Evolutionary conservation across 2,329 filamentous ascomycete species (phyloP).

Genomic region (Colletotrichum kahawae): DNA sequence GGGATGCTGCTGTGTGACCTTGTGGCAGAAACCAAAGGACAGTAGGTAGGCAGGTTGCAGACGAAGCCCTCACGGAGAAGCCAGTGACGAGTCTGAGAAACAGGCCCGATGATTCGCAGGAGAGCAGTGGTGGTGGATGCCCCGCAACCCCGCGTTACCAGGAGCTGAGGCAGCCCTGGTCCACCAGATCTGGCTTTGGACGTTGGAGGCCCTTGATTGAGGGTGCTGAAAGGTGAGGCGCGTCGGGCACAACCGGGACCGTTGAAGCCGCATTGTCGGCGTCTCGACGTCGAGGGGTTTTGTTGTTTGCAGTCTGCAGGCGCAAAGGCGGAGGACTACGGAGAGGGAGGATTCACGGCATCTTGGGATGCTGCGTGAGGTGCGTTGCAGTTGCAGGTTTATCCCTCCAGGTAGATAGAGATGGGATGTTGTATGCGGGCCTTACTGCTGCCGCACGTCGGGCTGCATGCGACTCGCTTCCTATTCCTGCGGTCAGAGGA

Average conservation of each 20-base stretch:
- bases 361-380: neutral
- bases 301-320: neutral
- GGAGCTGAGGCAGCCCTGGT: neutral
- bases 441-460: neutral
- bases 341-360: neutral
- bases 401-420: neutral
- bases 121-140: conserved; percentile 1
- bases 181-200: conserved; percentile 14
- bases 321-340: too few species aligned
- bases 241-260: conserved; percentile 2
- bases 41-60: neutral
- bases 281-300: neutral
- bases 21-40: neutral
- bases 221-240: neutral
- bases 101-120: conserved; percentile 19
- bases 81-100: neutral
- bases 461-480: neutral
- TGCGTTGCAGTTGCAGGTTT: neutral
- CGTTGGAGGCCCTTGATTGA: neutral
- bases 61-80: neutral
- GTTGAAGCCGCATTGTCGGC: neutral
- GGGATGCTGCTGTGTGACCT: neutral
- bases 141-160: conserved; percentile 23
- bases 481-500: neutral
- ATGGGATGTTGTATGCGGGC: neutral